Evolutionary conservation across 805 yeast species (phyloP).

Genomic region (Candida andamanensis): DNA sequence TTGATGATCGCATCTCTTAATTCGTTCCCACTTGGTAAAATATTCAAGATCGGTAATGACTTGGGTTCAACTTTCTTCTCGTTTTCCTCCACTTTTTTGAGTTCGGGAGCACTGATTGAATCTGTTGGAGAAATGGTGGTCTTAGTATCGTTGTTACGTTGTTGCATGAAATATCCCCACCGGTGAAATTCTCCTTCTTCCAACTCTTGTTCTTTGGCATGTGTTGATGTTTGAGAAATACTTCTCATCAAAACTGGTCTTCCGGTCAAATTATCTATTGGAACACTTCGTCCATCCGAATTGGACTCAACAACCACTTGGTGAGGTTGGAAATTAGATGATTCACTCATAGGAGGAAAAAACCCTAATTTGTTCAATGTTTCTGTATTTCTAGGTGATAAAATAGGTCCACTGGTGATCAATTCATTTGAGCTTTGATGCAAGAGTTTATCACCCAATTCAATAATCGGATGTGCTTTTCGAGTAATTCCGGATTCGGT

Average conservation of each 20-base stretch:
- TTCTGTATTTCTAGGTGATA: conserved; percentile 37
- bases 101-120: no score
- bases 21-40: conserved; percentile 51
- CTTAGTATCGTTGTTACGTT: conserved; percentile 34
- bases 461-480: conserved; percentile 7
- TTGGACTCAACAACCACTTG: conserved; percentile 65
- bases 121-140: neutral
- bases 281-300: conserved; percentile 45
- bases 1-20: conserved; percentile 59
- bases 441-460: conserved; percentile 20
- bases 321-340: conserved; percentile 48
- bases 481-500: conserved; percentile 2
- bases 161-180: conserved; percentile 77
- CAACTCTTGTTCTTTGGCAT: conserved; percentile 73
- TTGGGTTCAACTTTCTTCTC: conserved; percentile 3
- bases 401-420: conserved; percentile 49
- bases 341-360: conserved; percentile 18
- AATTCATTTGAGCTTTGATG: conserved; percentile 48
- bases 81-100: conserved; percentile 7
- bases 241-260: conserved; percentile 63
- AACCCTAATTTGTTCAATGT: conserved; percentile 15
- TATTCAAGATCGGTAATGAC: conserved; percentile 26
- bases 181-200: conserved; percentile 92
- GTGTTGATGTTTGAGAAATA: conserved; percentile 57
- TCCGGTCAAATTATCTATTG: conserved; percentile 68